A percentile compares a stretch with the other conserved stretches of the same genome.
phyloP scores from a whole-genome alignment of 1,139 yeast species.

The Saccharomycopsis crataegensis region DNA sequence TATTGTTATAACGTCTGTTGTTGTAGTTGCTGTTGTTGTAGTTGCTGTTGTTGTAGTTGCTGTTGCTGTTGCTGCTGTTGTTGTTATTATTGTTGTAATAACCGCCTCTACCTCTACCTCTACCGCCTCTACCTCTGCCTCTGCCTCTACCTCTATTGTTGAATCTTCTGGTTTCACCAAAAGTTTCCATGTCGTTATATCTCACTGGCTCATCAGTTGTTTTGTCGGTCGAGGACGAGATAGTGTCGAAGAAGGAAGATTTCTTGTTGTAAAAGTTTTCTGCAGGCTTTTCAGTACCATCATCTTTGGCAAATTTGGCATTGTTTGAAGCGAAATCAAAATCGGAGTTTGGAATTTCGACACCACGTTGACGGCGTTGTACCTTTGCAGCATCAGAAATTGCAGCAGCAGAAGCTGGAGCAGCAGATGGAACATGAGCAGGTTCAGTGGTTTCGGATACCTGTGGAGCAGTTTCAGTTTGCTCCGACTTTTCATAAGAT shows the following conservation, averaged over 20 bases:
- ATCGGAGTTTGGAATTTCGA: slow-evolving; percentile 36
- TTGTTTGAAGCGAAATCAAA: slow-evolving; percentile 65
- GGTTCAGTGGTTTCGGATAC: slow-evolving; percentile 16
- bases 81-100: slow-evolving; percentile 19
- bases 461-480: slow-evolving; percentile 15
- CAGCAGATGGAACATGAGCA: slow-evolving; percentile 13
- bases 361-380: slow-evolving; percentile 9
- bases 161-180: slow-evolving; percentile 40
- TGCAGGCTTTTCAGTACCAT: slow-evolving; percentile 16
- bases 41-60: too few species aligned
- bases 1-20: too few species aligned
- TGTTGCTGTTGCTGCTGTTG: too few species aligned
- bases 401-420: slow-evolving; percentile 14
- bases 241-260: slow-evolving; percentile 74
- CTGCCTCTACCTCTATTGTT: slow-evolving; percentile 29
- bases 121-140: slow-evolving; percentile 30
- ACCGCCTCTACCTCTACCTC: slow-evolving; percentile 30
- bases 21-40: slow-evolving; percentile 13
- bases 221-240: slow-evolving; percentile 48
- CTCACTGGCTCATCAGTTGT: slow-evolving; percentile 35
- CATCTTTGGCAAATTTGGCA: slow-evolving; percentile 45
- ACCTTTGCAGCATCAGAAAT: background rate
- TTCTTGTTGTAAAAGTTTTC: slow-evolving; percentile 51
- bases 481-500: slow-evolving; percentile 7
- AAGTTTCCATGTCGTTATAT: slow-evolving; percentile 42